phyloP scores from a whole-genome alignment of 1,284 basidiomycete species.

The Wallemia hederae region DNA sequence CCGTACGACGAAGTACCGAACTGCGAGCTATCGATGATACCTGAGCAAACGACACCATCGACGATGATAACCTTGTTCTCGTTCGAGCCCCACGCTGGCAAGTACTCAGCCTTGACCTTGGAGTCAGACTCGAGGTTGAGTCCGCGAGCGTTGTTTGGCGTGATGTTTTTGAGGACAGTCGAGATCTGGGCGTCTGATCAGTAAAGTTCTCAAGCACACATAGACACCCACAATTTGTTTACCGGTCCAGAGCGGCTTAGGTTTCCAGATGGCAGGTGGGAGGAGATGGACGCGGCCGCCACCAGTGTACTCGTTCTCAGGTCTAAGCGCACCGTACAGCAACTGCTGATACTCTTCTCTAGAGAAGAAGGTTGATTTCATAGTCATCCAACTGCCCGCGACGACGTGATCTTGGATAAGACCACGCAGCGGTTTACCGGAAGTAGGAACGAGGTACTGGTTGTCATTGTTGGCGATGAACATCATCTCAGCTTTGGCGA shows the following conservation, averaged over 20 bases:
- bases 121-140: slow-evolving; percentile 48
- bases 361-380: slow-evolving; percentile 76
- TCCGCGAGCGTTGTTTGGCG: slow-evolving; percentile 33
- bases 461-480: slow-evolving; percentile 98
- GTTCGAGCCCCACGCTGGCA: slow-evolving; percentile 16
- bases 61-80: slow-evolving; percentile 53
- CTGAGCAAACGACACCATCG: slow-evolving; percentile 85
- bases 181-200: slow-evolving; percentile 60
- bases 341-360: slow-evolving; percentile 91
- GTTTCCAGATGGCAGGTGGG: slow-evolving; percentile 77
- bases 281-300: slow-evolving; percentile 53
- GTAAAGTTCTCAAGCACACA: slow-evolving; percentile 89
- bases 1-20: slow-evolving; percentile 85
- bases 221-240: slow-evolving; percentile 86
- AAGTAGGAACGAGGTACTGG: slow-evolving; percentile 94
- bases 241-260: slow-evolving; percentile 89
- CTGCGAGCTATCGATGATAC: slow-evolving; percentile 91
- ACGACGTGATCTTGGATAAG: slow-evolving; percentile 98
- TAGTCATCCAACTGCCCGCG: slow-evolving; percentile 85
- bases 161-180: slow-evolving; percentile 72
- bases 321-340: slow-evolving; percentile 83
- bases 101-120: slow-evolving; percentile 53
- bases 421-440: slow-evolving; percentile 99
- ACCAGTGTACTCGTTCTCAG: slow-evolving; percentile 54
- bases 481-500: slow-evolving; percentile 88